Percentiles rank a stretch among this genome's conserved stretches.
These are phyloP conservation scores for Tolypocladium tropicale DNA, from an alignment of 2,329 filamentous ascomycete species.

Conservation along the genomic window DNA sequence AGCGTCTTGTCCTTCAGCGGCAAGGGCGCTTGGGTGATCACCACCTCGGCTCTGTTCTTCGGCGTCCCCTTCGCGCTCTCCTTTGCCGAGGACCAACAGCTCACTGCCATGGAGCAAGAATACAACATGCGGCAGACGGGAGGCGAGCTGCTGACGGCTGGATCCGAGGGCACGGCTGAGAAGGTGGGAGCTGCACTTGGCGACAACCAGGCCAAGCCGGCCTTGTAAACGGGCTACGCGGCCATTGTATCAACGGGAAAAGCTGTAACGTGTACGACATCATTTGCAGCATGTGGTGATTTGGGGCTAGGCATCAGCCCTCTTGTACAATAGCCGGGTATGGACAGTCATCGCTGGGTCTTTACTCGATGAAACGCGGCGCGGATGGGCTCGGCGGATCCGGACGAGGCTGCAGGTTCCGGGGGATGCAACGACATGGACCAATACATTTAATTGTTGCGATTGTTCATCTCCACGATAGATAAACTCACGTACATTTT, in stretches of 20 bases:
- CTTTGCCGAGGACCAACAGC: slow-evolving; percentile 91
- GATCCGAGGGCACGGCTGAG: slow-evolving; percentile 35
- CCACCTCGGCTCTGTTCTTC: slow-evolving; percentile 78
- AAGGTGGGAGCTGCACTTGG: slow-evolving; percentile 40
- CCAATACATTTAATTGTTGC: slow-evolving; percentile 1
- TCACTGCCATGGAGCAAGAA: slow-evolving; percentile 95
- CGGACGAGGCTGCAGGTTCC: slow-evolving; percentile 11
- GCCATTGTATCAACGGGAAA: neutral
- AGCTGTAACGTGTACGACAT: slow-evolving; percentile 3
- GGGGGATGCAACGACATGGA: neutral
- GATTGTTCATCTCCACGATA: slow-evolving; percentile 19
- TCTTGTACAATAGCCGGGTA: slow-evolving; percentile 18
- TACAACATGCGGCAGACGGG: slow-evolving; percentile 91
- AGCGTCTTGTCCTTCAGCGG: slow-evolving; percentile 61
- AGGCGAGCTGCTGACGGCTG: slow-evolving; percentile 55
- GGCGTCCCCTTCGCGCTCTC: slow-evolving; percentile 91
- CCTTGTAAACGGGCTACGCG: slow-evolving; percentile 31
- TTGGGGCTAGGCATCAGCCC: neutral
- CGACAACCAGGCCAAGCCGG: slow-evolving; percentile 33
- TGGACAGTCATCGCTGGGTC: slow-evolving; percentile 5
- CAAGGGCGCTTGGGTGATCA: slow-evolving; percentile 83
- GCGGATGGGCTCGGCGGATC: neutral
- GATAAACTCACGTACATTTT: slow-evolving; percentile 16
- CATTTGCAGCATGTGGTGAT: slow-evolving; percentile 2
- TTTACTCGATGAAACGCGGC: slow-evolving; percentile 8